Percentiles rank a stretch among this genome's conserved stretches.
These are phyloP conservation scores for Scheffersomyces amazonensis DNA, from an alignment of 805 yeast genomes.

Conservation along the genomic window DNA sequence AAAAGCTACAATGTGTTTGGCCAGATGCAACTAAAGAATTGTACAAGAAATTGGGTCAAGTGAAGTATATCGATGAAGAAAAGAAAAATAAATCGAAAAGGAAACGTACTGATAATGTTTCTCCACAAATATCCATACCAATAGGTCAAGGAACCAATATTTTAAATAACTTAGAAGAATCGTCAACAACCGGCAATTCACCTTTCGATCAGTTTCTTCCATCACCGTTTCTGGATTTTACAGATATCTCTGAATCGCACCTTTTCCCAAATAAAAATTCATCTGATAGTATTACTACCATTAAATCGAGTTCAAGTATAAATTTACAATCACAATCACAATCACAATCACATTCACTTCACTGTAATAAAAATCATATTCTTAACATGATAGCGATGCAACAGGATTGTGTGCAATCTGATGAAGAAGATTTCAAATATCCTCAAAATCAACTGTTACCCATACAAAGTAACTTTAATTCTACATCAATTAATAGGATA, in stretches of 20 bases:
- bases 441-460: not conserved
- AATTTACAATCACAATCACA: not conserved
- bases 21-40: constrained; percentile 20
- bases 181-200: not conserved
- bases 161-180: no score
- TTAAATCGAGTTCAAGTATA: not conserved
- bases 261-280: not conserved
- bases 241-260: not conserved
- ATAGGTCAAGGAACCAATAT: not conserved
- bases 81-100: not conserved
- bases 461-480: not conserved
- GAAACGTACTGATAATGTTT: not conserved
- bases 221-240: not conserved
- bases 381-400: constrained; percentile 36
- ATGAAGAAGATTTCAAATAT: constrained; percentile 1
- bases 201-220: not conserved
- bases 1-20: constrained; percentile 24
- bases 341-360: not conserved
- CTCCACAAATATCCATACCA: no score
- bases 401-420: constrained; percentile 31
- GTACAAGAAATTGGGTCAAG: constrained; percentile 17
- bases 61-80: constrained; percentile 17
- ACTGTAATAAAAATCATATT: constrained; percentile 11
- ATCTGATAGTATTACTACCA: no score
- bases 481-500: not conserved